Evolutionary conservation across 1,139 yeast species (phyloP).

Genomic region (Geotrichum carabidarum): DNA sequence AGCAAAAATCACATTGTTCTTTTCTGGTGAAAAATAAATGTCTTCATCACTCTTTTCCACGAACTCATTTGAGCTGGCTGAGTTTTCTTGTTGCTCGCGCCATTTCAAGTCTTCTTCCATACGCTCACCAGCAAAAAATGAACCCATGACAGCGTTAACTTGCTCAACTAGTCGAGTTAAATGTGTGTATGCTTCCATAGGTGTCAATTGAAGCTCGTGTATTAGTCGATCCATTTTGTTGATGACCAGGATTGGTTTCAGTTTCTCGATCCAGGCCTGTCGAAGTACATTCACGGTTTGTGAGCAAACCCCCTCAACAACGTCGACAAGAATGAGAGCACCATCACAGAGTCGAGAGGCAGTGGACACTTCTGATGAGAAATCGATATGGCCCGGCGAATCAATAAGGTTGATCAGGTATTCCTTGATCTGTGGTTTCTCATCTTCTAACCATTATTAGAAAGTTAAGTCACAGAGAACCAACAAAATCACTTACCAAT

Average conservation of each 20-base stretch:
- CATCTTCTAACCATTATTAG: slow-evolving; percentile 32
- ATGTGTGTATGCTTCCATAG: slow-evolving; percentile 82
- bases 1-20: slow-evolving; percentile 88
- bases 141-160: slow-evolving; percentile 90
- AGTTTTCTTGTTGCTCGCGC: slow-evolving; percentile 56
- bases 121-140: slow-evolving; percentile 88
- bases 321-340: slow-evolving; percentile 79
- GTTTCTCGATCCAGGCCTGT: slow-evolving; percentile 91
- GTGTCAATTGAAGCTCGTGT: slow-evolving; percentile 73
- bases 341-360: slow-evolving; percentile 96
- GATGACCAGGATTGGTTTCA: slow-evolving; percentile 84
- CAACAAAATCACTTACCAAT: slow-evolving; percentile 7
- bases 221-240: slow-evolving; percentile 88
- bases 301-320: slow-evolving; percentile 96
- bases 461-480: not conserved
- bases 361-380: slow-evolving; percentile 91
- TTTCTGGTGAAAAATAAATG: slow-evolving; percentile 82
- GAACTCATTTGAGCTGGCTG: slow-evolving; percentile 40
- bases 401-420: slow-evolving; percentile 88
- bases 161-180: slow-evolving; percentile 76
- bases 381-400: slow-evolving; percentile 98
- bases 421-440: slow-evolving; percentile 50
- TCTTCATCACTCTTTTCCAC: slow-evolving; percentile 78
- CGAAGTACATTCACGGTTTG: slow-evolving; percentile 92
- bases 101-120: slow-evolving; percentile 84